phyloP scores from a whole-genome alignment of 164 flowering plant genomes.

The Annona squamosa region DNA sequence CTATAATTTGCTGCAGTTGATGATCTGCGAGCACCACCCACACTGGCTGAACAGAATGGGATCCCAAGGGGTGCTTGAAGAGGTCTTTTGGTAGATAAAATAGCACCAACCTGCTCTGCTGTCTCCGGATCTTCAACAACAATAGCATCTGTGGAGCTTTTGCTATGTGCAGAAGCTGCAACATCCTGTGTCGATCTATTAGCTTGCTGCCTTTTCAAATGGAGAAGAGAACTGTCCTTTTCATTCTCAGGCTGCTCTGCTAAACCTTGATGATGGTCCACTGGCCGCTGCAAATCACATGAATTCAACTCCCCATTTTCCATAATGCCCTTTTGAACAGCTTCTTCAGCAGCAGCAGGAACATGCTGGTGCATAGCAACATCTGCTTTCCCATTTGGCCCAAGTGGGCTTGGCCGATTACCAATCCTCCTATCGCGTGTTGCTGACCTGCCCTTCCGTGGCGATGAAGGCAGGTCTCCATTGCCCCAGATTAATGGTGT shows the following conservation, averaged over 20 bases:
- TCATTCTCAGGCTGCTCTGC: conserved; percentile 51
- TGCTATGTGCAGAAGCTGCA: conserved; percentile 30
- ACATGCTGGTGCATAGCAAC: conserved; percentile 29
- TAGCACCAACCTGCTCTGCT: conserved; percentile 28
- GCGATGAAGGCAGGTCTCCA: conserved; percentile 65
- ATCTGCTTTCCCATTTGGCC: conserved; percentile 65
- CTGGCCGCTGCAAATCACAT: conserved; percentile 51
- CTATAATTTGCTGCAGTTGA: conserved; percentile 29
- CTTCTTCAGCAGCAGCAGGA: conserved; percentile 24
- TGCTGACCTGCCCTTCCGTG: conserved; percentile 60
- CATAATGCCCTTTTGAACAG: conserved; percentile 24
- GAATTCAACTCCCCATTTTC: conserved; percentile 63
- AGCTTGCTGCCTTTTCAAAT: conserved; percentile 25
- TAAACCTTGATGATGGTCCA: conserved; percentile 45
- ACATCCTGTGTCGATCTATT: conserved; percentile 23
- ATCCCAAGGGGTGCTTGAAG: conserved; percentile 88
- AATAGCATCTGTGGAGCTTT: conserved; percentile 26
- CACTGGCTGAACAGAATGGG: conserved; percentile 68
- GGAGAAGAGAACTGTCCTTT: conserved; percentile 24
- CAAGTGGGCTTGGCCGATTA: conserved; percentile 73
- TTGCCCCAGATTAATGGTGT: conserved; percentile 54
- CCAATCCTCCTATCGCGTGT: conserved; percentile 50
- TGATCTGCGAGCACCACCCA: conserved; percentile 73
- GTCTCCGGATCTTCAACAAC: conserved; percentile 41
- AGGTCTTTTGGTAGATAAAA: conserved; percentile 35